phyloP scores from a whole-genome alignment of 1,139 yeast genomes.

The Saccharomyces pastorianus region DNA sequence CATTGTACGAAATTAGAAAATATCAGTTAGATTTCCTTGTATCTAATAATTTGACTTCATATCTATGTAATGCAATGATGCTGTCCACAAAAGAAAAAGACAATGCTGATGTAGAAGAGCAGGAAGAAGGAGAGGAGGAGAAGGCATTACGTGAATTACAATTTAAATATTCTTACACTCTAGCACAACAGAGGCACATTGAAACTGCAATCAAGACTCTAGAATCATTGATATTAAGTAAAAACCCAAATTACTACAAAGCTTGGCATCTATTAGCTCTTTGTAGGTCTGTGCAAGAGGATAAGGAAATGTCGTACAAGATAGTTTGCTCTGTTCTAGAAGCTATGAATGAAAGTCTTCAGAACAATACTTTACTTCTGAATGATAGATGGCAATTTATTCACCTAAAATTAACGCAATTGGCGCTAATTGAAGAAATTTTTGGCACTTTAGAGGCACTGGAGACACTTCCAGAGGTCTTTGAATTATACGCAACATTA shows the following conservation, averaged over 20 bases:
- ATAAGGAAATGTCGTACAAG: slow-evolving; percentile 39
- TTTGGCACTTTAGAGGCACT: slow-evolving; percentile 56
- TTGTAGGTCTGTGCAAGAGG: slow-evolving; percentile 45
- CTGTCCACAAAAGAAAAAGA: slow-evolving; percentile 8
- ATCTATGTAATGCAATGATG: slow-evolving; percentile 26
- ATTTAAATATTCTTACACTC: slow-evolving; percentile 33
- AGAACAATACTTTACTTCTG: slow-evolving; percentile 21
- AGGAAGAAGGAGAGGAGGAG: background rate
- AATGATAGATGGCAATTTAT: slow-evolving; percentile 49
- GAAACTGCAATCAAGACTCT: slow-evolving; percentile 33
- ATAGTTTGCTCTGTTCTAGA: slow-evolving; percentile 38
- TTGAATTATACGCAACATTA: slow-evolving; percentile 50
- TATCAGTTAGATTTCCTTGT: slow-evolving; percentile 14
- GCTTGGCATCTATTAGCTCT: slow-evolving; percentile 48
- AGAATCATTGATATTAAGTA: slow-evolving; percentile 31
- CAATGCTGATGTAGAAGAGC: background rate
- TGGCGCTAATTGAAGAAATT: slow-evolving; percentile 59
- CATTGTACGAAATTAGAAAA: slow-evolving; percentile 15
- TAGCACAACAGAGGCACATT: slow-evolving; percentile 32
- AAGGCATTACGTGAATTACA: slow-evolving; percentile 15
- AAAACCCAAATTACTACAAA: slow-evolving; percentile 37
- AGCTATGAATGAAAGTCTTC: slow-evolving; percentile 23
- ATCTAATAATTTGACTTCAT: slow-evolving; percentile 28
- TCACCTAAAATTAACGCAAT: slow-evolving; percentile 68
- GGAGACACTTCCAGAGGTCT: slow-evolving; percentile 59